Base-by-base conservation (phyloP, 768 basidiomycete genomes). In the Psilocybe cyanescens region DNA sequence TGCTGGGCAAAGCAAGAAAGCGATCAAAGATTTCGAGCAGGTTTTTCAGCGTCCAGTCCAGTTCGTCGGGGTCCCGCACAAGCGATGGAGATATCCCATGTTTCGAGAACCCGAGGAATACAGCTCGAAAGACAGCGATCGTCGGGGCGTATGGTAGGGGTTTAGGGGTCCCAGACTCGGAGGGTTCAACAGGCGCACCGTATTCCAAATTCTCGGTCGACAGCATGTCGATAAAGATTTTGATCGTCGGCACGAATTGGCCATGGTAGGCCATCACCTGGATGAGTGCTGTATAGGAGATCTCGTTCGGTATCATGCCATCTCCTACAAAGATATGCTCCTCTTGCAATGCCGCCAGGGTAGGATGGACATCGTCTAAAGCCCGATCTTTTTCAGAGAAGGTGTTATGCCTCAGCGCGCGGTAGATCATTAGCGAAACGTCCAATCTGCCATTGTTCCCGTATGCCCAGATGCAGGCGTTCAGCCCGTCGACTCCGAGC, bases 41-140 rank as follows among this genome's bases (percentile, higher is more conserved):
- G 63, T 84, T 83, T 3, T 79, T 71, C 58, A 85, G 73, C 9
- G 82, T 82, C 92, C 91, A 95, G 28, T 69, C 64, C n/a, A 69
- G 73, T 11, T 67, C 58, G 35, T 66, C 46, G 17, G 45, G 56
- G 53, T 61, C 55, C 8, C 30, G 48, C 11, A 57, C 39, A 12
- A 46, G 49, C 41, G 62, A 46, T 46, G 72, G 68, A 6, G 71
- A 67, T 35, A 74, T 64, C 41, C 83, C 90, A 65, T 91, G 86
- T 9, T 83, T 83, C 6, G 79, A 76, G 70, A 93, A 95, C 1
- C 91, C 92, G 16, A 90, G 80, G 68, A 95, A 94, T 44, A 95
- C 71, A 16, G 84, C 84, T 19, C 91, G 85, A 71, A 89, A 95
- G 33, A 86, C 77, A 19, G 82, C 73, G 50, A 84, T 69, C 1